Evolutionary conservation across 441 rosid species (phyloP), one percentile per base, ranked within the genome.

Genomic region (Francoa sonchifolia): DNA sequence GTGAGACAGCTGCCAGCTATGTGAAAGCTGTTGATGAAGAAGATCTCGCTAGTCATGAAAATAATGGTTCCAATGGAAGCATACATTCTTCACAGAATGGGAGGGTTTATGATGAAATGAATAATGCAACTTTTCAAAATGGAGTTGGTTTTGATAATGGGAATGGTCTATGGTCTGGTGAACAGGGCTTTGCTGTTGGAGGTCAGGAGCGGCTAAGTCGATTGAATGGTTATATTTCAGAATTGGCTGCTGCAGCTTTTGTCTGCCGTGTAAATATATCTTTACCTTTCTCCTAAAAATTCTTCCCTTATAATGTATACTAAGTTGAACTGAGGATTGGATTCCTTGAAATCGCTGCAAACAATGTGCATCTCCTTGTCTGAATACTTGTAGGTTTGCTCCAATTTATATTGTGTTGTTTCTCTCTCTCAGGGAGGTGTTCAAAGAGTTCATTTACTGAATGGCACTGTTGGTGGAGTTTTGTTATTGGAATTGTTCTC

Each of bases 151-250:
- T 89, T 47, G 77, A 77, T 61, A 84, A 67, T 33, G 94, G 94
- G 12, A 73, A 75, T 52, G 95, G 97, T 14, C 47, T 74, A 18
- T 71, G 79, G 76, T 68, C 76, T 47, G 73, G 84, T 19, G 95
- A 80, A 48, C 95, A 77, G 61, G 97, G 97, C 42, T 89, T 89
- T 79, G 95, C 97, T 18, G 75, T 89, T 41, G 97, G 97, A 42
- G 97, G 95, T 54, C 74, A 75, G 47, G 95, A 89, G 50, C 72
- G 79, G 37, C 82, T 64, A 46, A 84, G 90, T 62, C 77, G 92
- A 44, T 57, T 42, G 49, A 69, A 74, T 47, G 95, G 88, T 22
- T 84, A 82, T 52, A 81, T 84, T 43, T 76, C 95, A 36, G 97
- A 89, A 63, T 67, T 89, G 52, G 95, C 93, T 38, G 97, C 88